Evolutionary conservation across 345 rosid species (phyloP), one percentile per base, ranked within the genome.

Genomic region (Camelina laxa): DNA sequence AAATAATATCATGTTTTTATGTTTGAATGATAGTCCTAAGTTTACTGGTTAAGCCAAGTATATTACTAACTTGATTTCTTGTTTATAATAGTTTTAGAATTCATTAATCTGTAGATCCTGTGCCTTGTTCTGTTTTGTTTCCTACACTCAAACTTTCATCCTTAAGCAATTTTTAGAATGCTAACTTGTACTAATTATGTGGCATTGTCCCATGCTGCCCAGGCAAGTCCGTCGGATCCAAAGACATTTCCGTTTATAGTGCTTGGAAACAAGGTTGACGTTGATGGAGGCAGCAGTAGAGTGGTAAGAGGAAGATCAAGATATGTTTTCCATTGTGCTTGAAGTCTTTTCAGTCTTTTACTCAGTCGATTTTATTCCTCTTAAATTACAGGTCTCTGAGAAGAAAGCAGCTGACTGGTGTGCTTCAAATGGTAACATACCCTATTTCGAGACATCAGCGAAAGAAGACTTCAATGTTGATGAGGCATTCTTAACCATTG

Each of bases 261-360:
- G 70, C 97, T 95, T 44, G 99, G 99, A 78, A 95, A 95, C 87
- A 95, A 95, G 85, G 87, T 95, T 82, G 99, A 95, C 75, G 85
- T 95, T 39, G 99, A 92, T 87, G 99, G 99, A 72, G 97, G 99
- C 71, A 92, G 89, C 71, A 95, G 97, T 74, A 87, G 99, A 83
- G 97, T 88, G 93, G 99, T 95, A 85, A 86, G 88, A 21, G 30
- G 39, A 39, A 67, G 57, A 31, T 36, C 11, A 22, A 60, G 15
- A 20, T 11, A 6, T n/a, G 3, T 53, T 11, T 49, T 60, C 8
- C 17, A 48, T 38, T 1, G 1, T 57, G 70, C 60, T 36, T 36
- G 0, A 45, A 67, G 67, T 42, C 27, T 50, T 27, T 27, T 30
- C 10, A 44, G 42, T 62, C 38, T 33, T 15, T 41, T 56, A 51